Percentiles rank a stretch among this genome's conserved stretches.
phyloP scores from a whole-genome alignment of 352 stramenopile species.

The Blastocystis sp. region DNA sequence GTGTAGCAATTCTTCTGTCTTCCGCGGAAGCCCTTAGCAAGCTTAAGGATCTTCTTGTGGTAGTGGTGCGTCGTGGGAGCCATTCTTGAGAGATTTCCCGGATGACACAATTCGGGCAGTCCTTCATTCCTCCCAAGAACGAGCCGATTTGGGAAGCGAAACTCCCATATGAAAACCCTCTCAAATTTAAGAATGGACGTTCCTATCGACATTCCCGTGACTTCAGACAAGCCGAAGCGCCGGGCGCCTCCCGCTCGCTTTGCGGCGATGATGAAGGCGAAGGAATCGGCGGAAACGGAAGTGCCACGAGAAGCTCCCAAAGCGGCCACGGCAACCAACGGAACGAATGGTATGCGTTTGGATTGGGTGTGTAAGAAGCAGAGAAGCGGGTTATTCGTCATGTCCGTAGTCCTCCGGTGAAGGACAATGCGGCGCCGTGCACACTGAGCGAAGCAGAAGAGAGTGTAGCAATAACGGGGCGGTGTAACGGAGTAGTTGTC shows the following conservation, averaged over 20 bases:
- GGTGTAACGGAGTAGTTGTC: conserved; percentile 17
- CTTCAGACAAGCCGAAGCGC: conserved; percentile 29
- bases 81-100: conserved; percentile 17
- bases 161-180: not conserved
- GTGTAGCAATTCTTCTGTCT: conserved; percentile 69
- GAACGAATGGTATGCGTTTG: not conserved
- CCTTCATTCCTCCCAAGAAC: not conserved
- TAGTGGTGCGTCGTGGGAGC: conserved; percentile 37
- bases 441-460: conserved; percentile 27
- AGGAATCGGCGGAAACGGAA: conserved; percentile 14
- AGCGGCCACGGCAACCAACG: not conserved
- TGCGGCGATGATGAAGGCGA: conserved; percentile 44
- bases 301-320: not conserved
- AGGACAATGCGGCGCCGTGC: conserved; percentile 19
- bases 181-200: conserved; percentile 58
- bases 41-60: conserved; percentile 69
- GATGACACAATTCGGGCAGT: not conserved
- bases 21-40: conserved; percentile 66
- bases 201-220: conserved; percentile 38
- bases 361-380: not conserved
- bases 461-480: not conserved
- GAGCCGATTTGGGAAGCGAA: not conserved
- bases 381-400: not conserved
- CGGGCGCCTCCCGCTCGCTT: conserved; percentile 18
- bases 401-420: not conserved